Percentiles rank a stretch among this genome's conserved stretches.
phyloP scores from a whole-genome alignment of 1,284 basidiomycete genomes.

The Trametes sp. region DNA sequence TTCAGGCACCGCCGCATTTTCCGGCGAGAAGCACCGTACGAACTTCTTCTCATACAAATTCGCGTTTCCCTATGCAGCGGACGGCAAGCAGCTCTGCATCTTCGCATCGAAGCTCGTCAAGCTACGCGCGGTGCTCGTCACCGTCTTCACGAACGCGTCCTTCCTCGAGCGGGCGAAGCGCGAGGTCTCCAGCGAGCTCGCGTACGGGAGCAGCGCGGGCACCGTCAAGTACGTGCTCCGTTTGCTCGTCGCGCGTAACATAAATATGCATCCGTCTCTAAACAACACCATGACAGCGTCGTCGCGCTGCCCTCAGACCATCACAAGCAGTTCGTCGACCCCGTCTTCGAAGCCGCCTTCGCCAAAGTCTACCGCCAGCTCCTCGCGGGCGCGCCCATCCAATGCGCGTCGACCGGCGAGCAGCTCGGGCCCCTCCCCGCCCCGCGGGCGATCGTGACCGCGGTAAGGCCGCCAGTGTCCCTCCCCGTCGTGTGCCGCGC shows the following conservation, averaged over 20 bases:
- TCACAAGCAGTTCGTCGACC: slow-evolving; percentile 13
- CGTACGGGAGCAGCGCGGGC: not conserved
- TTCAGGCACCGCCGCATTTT: not conserved
- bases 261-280: no score
- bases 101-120: slow-evolving; percentile 13
- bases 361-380: slow-evolving; percentile 8
- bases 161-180: slow-evolving; percentile 14
- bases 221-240: slow-evolving; percentile 7
- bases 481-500: not conserved
- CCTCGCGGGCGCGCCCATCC: slow-evolving; percentile 8
- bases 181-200: slow-evolving; percentile 21
- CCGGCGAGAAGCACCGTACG: not conserved
- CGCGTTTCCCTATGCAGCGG: slow-evolving; percentile 5
- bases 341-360: slow-evolving; percentile 15
- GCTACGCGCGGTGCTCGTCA: slow-evolving; percentile 10
- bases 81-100: slow-evolving; percentile 18
- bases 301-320: slow-evolving; percentile 13
- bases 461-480: no score
- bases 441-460: slow-evolving; percentile 16
- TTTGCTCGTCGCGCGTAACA: no score
- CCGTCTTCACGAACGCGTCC: slow-evolving; percentile 12
- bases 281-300: not conserved
- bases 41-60: no score
- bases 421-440: slow-evolving; percentile 8
- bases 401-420: slow-evolving; percentile 11